Evolutionary conservation across 305 asterid genomes (phyloP), one percentile per base, ranked within the genome.

Genomic region (Solanum hybrid): DNA sequence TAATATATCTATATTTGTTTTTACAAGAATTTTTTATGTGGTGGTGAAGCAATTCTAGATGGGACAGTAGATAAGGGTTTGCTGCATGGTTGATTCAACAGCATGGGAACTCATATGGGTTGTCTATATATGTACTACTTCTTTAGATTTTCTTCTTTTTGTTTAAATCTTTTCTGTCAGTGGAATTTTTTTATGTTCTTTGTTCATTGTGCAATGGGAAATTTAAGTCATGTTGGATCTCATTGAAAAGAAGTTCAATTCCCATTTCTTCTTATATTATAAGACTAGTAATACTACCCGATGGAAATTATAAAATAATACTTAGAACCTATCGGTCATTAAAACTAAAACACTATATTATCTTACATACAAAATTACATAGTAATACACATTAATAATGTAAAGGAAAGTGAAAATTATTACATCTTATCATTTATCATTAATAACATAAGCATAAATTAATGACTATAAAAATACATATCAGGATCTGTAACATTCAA

Each of bases 41-140:
- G 96, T 92, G 91, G 90, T 93, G 91, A 92, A 92, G 92, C 93
- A 90, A 87, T 85, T 90, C 69, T 90, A 81, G 86, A 93, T 92
- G 92, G 98, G 93, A 90, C 92, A 91, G 88, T 81, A 90, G 91
- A 92, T 91, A 89, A 91, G 89, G 91, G 88, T 85, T 91, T 90
- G 88, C 90, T 90, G 92, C 90, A 89, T 88, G 91, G 90, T 90
- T 92, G 94, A 91, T 89, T 92, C 89, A 88, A 87, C 91, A 90
- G 93, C 94, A 93, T 95, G 97, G 97, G 97, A 89, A 72, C 93
- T 92, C 98, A 94, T 95, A 94, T 95, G 96, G 93, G 93, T 78
- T 95, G 97, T 93, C 93, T 92, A 78, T 84, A 26, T 88, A 91
- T 72, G 66, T 78, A 87, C 90, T 92, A 26, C 89, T 89, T 19